Evolutionary conservation across 2,329 filamentous ascomycete genomes (phyloP), one percentile per base, ranked within the genome.

Genomic region (Xylariaceae sp.): DNA sequence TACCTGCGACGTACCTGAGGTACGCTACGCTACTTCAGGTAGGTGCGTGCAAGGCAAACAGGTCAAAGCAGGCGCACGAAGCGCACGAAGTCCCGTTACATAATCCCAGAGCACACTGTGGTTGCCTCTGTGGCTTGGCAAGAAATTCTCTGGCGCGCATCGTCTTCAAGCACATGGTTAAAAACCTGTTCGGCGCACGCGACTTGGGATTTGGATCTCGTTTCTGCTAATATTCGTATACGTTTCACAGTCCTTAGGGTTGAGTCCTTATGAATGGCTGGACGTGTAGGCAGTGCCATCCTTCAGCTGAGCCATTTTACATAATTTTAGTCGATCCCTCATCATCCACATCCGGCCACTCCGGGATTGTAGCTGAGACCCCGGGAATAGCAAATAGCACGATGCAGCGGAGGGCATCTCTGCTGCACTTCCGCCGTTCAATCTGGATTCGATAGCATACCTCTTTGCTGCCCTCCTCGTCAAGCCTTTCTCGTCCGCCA

Each of bases 321-420:
- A 51, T 54, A 10, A 30, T 30, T 11, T 10, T 34, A 54, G 44
- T 54, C 39, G 18, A 37, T 52, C 37, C 15, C 5, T 37, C 15
- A 34, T n/a, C 37, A 23, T 35, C 35, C 37, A 44, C 55, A 51
- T 59, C 58, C 56, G 58, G 58, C 49, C 30, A 48, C 48, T 61
- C 53, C 34, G 37, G 23, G 37, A 10, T 30, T 7, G n/a, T n/a
- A 30, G 18, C 44, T 52, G 54, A 55, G 15, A 51, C 57, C 35
- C 49, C 52, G 50, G 50, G 42, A 57, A 50, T 51, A 62, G 23
- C 23, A 5, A 30, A 30, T 30, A 30, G 34, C 60, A 78, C 72
- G 69, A 85, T 86, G 83, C 80, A 77, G 83, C 77, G 79, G 82
- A 82, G 78, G 74, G 70, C 66, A 68, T 73, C 81, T 83, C 82